Evolutionary conservation across 768 basidiomycete species (phyloP).

Genomic region (Tulasnella sp.): DNA sequence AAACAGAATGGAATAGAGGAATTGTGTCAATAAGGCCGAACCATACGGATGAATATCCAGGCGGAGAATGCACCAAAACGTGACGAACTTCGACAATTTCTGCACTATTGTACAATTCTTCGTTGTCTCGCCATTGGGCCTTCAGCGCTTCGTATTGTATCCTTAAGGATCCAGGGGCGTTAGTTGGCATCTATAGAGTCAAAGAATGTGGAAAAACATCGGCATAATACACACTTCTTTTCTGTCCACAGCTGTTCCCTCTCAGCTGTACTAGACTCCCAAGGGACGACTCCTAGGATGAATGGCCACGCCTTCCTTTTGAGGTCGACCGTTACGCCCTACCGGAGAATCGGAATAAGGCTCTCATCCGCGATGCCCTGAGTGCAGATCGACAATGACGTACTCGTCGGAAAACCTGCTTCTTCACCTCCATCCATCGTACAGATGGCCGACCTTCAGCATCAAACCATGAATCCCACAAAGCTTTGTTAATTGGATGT

Average conservation of each 20-base stretch:
- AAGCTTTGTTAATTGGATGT: conserved; percentile 60
- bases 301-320: conserved; percentile 85
- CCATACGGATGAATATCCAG: no score
- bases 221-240: conserved; percentile 43
- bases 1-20: conserved; percentile 5
- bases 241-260: conserved; percentile 48
- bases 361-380: background rate
- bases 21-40: background rate
- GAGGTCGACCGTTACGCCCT: conserved; percentile 48
- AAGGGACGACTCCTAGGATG: conserved; percentile 70
- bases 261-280: conserved; percentile 58
- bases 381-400: conserved; percentile 8
- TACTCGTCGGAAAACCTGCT: conserved; percentile 62
- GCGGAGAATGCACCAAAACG: conserved; percentile 18
- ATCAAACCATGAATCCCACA: conserved; percentile 74
- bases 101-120: conserved; percentile 67
- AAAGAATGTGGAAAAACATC: no score
- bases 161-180: conserved; percentile 30
- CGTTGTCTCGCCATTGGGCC: conserved; percentile 70
- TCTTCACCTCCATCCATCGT: conserved; percentile 53
- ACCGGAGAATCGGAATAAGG: background rate
- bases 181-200: background rate
- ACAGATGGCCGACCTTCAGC: conserved; percentile 55
- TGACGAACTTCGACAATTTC: conserved; percentile 67
- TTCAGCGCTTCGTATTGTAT: conserved; percentile 60